Evolutionary conservation across 1,284 basidiomycete species (phyloP).

Genomic region (Ceratobasidium sp.): DNA sequence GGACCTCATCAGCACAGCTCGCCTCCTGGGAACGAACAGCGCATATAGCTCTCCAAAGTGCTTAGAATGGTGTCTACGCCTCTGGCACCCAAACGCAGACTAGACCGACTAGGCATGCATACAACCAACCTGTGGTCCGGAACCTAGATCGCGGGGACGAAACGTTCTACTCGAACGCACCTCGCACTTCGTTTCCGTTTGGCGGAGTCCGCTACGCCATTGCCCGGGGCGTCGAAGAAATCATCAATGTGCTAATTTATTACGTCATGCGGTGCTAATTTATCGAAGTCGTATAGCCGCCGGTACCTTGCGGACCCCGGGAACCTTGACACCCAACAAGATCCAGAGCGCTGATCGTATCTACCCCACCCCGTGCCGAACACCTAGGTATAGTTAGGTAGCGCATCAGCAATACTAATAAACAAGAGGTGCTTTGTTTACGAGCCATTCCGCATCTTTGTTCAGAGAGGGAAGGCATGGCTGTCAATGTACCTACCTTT

Average conservation of each 20-base stretch:
- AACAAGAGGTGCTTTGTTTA: constrained; percentile 37
- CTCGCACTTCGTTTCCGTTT: constrained; percentile 37
- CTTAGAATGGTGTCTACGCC: constrained; percentile 89
- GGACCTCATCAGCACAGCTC: background rate
- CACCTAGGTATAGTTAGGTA: constrained; percentile 45
- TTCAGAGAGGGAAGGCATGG: too few species aligned
- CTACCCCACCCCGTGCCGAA: constrained; percentile 15
- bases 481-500: too few species aligned
- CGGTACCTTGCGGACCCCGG: too few species aligned
- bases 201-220: too few species aligned
- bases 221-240: too few species aligned
- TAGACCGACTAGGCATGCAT: constrained; percentile 91
- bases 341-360: too few species aligned
- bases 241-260: too few species aligned
- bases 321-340: too few species aligned
- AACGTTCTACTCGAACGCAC: constrained; percentile 78
- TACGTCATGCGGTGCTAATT: too few species aligned
- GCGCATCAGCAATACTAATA: constrained; percentile 32
- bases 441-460: constrained; percentile 49
- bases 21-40: constrained; percentile 81
- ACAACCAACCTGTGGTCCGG: constrained; percentile 84
- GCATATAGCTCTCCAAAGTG: constrained; percentile 92
- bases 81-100: constrained; percentile 81
- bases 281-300: too few species aligned
- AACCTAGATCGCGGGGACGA: constrained; percentile 93